Evolutionary conservation across 495 filamentous ascomycete species (phyloP).

Genomic region (Bathelium albidoporum): DNA sequence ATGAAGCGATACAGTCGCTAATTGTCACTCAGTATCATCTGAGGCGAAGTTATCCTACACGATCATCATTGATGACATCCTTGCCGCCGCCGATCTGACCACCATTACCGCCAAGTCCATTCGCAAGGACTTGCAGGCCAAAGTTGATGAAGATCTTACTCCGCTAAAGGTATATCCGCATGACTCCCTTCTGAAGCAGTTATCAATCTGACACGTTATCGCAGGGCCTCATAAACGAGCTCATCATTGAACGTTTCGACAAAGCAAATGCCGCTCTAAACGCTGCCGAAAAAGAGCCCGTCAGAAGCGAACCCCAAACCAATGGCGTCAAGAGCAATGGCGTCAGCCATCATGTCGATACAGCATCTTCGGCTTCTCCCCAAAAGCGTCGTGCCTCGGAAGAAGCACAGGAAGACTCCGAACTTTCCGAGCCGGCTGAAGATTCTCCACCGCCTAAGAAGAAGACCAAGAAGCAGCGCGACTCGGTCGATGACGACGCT

Average conservation of each 20-base stretch:
- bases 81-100: slow-evolving; percentile 68
- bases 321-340: slow-evolving; percentile 34
- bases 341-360: slow-evolving; percentile 10
- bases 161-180: slow-evolving; percentile 62
- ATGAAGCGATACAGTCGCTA: not conserved
- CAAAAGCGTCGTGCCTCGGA: slow-evolving; percentile 33
- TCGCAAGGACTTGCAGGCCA: slow-evolving; percentile 70
- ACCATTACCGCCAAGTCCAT: slow-evolving; percentile 91
- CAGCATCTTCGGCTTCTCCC: slow-evolving; percentile 5
- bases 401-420: slow-evolving; percentile 38
- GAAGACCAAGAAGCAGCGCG: slow-evolving; percentile 41
- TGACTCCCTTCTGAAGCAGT: not conserved
- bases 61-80: slow-evolving; percentile 83
- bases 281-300: slow-evolving; percentile 11
- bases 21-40: slow-evolving; percentile 45
- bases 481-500: slow-evolving; percentile 64
- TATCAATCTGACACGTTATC: not conserved
- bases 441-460: slow-evolving; percentile 43
- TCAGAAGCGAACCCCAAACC: slow-evolving; percentile 20
- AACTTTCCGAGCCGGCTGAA: slow-evolving; percentile 33
- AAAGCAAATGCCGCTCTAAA: slow-evolving; percentile 47
- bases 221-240: slow-evolving; percentile 65
- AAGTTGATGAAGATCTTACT: slow-evolving; percentile 70
- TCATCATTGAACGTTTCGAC: slow-evolving; percentile 89
- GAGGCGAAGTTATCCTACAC: slow-evolving; percentile 60